Evolutionary conservation across 1,284 basidiomycete species (phyloP), one percentile per base, ranked within the genome.

Genomic region (Trichosporon ovoides): DNA sequence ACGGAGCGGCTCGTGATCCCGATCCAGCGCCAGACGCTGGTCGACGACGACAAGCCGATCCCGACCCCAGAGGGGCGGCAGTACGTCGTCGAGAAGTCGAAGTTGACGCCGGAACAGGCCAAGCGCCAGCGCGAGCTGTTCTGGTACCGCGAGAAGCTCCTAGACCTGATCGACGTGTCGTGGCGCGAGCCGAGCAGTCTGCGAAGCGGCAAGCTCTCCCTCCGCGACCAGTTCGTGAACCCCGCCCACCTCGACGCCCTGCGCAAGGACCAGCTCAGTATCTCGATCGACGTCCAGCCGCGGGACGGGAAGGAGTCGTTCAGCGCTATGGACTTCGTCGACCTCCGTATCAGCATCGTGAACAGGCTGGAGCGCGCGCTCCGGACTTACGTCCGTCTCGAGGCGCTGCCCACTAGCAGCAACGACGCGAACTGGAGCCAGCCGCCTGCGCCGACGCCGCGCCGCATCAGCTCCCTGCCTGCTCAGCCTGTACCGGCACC

Each of bases 81-180:
- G 72, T 98, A 94, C 73, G 86, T 97, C 16, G 87, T 97, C 0
- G 83, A 86, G 20, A 89, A 89, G 68, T 83, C 85, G 10, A 82
- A 81, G 56, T 78, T 88, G 55, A 83, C 85, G 1, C 72, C 78
- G 4, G 77, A 77, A 38, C 86, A 91, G 67, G 82, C 86, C 60
- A 80, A 78, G 37, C 71, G 80, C 10, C 85, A 88, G 66, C 81
- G 85, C 36, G 87, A 90, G 68, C 73, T 93, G 14, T 98, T 98
- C 78, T 98, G 94, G 95, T 94, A 93, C 71, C 83, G 93, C 31
- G 89, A 98, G 72, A 84, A 87, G 62, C 78, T 98, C 11, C 83
- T 96, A 66, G 82, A 83, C 40, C 78, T 79, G 43, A 73, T 96
- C 7, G 79, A 77, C 18, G 87, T 87, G 9, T 80, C 79, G 13